A percentile compares a stretch with the other conserved stretches of the same genome.
Evolutionary conservation across 768 basidiomycete species (phyloP).

Genomic region (Tylopilus felleus): DNA sequence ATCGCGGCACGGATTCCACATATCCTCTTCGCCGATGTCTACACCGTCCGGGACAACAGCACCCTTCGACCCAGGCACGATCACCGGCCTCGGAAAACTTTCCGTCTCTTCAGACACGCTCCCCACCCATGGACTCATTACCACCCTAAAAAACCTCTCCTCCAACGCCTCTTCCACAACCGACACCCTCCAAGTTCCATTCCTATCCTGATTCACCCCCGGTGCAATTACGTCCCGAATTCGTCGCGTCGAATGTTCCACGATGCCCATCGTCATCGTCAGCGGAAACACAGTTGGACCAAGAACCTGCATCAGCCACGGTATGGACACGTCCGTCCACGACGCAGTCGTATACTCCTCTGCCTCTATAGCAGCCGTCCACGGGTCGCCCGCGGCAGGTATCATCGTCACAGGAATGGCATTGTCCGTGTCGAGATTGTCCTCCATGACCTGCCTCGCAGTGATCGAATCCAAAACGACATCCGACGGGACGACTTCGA

Average conservation of each 20-base stretch:
- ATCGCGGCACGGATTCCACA: constrained; percentile 39
- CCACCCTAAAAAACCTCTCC: constrained; percentile 41
- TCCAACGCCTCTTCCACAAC: constrained; percentile 45
- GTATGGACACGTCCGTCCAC: constrained; percentile 26
- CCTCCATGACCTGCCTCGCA: constrained; percentile 30
- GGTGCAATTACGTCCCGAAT: constrained; percentile 47
- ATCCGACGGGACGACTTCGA: constrained; percentile 24
- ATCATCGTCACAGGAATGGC: constrained; percentile 13
- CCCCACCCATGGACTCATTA: constrained; percentile 51
- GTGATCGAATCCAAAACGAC: constrained; percentile 29
- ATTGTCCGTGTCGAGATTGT: constrained; percentile 24
- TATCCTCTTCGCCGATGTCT: background rate
- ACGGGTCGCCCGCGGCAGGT: constrained; percentile 22
- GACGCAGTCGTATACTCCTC: constrained; percentile 28
- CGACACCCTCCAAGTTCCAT: background rate
- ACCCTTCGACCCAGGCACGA: constrained; percentile 33
- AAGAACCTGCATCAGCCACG: constrained; percentile 39
- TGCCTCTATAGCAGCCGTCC: constrained; percentile 21
- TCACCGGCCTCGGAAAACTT: constrained; percentile 34
- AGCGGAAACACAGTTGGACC: constrained; percentile 56
- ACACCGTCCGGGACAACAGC: constrained; percentile 8
- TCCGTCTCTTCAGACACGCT: constrained; percentile 30
- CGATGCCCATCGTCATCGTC: constrained; percentile 58
- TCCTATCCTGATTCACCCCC: constrained; percentile 5
- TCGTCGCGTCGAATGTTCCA: constrained; percentile 60